Conservation (phyloP, 345 rosid genomes). For the Nasturtium officinale region DNA sequence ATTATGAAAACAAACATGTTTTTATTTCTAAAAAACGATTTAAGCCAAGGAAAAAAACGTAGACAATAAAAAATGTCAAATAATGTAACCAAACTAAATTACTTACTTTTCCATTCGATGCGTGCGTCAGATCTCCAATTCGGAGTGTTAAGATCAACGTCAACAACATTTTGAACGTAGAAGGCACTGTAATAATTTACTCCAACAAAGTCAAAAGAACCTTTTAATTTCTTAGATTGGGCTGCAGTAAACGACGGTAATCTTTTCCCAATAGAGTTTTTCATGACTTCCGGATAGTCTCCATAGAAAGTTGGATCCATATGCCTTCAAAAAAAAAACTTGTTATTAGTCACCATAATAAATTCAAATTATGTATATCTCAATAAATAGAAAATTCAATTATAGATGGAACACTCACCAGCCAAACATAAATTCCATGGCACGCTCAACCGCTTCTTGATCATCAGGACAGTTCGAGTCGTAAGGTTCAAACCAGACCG, state of each 20-base stretch:
- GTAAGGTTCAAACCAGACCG: conserved; percentile 47
- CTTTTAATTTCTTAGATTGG: conserved; percentile 35
- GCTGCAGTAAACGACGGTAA: conserved; percentile 36
- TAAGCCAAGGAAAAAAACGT: background rate
- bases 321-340: conserved; percentile 22
- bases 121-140: conserved; percentile 50
- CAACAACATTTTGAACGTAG: conserved; percentile 35
- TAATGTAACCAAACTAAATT: background rate
- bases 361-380: background rate
- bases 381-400: background rate
- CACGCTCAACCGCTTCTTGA: conserved; percentile 40
- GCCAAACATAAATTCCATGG: conserved; percentile 46
- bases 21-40: too few relatives aligned
- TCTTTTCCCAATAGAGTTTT: conserved; percentile 39
- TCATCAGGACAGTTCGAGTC: conserved; percentile 35
- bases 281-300: conserved; percentile 46
- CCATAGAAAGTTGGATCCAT: conserved; percentile 45
- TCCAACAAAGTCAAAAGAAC: conserved; percentile 46
- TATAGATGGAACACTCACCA: conserved; percentile 28
- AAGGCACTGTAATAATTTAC: conserved; percentile 44
- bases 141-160: conserved; percentile 29
- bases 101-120: conserved; percentile 49
- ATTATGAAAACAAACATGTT: conserved; percentile 43
- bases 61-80: background rate
- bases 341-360: background rate